Base-by-base conservation (phyloP, 805 yeast species). In the Torulaspora franciscae region DNA sequence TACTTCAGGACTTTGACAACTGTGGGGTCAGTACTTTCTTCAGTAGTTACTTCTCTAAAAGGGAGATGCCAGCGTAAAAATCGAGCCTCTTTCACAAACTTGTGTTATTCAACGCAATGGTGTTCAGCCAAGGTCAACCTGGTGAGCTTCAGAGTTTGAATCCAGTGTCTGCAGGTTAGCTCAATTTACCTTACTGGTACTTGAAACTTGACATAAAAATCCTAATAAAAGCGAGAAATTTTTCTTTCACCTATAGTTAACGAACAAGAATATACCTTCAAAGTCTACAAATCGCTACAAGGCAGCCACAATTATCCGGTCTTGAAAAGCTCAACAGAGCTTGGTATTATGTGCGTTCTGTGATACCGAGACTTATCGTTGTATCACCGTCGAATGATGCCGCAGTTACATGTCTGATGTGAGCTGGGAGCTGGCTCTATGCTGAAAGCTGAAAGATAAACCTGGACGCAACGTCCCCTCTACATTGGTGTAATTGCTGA, bases 181-280 rank as follows among this genome's bases (percentile, higher is more conserved):
- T 7, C 15, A 8, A 6, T 9, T 19, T 6, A 30, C 22, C 33
- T 30, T 30, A 11, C 19, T 15, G 15, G 32, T 22, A 28, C 19
- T 32, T 19, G 34, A 22, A 28, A 33, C 29, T 37, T 36, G 34
- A 40, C 32, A 34, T 28, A 15, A 40, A 40, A 35, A 37, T 39
- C 25, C 47, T 28, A 29, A 22, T 25, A 36, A 36, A 41, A 45
- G 45, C 48, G 48, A 45, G 48, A 45, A 45, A 40, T 45, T 45
- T 45, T 45, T 45, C 40, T 35, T 27, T 14, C 26, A 17, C 7
- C 19, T 17, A 29, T 11, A 23, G 11, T 23, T 23, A 24, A 11
- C 32, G 13, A 26, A 39, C 27, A 37, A 42, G 41, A 37, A 30
- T 11, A 5, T 19, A 30, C 7, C 14, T 10, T 30, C 15, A 14